Evolutionary conservation across 495 filamentous ascomycete species (phyloP).

Genomic region (Penicillium lagena): DNA sequence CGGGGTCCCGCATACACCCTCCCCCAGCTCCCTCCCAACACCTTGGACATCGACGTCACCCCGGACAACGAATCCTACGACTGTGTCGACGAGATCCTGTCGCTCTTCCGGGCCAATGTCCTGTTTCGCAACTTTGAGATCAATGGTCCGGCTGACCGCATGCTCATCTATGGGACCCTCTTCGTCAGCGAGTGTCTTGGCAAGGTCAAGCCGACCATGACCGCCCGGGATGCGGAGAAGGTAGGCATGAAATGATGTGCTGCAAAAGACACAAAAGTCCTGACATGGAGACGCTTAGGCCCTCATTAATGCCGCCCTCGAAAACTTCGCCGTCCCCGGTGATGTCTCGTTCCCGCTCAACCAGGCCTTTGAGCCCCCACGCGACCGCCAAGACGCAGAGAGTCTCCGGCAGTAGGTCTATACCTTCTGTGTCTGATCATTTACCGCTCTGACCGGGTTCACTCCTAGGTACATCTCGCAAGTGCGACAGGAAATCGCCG

Average conservation of each 20-base stretch:
- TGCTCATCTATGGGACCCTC: conserved; percentile 94
- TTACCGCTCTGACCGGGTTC: not conserved
- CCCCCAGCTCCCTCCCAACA: conserved; percentile 59
- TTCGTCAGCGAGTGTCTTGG: conserved; percentile 83
- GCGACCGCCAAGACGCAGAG: conserved; percentile 84
- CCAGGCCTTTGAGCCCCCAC: conserved; percentile 74
- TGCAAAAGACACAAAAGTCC: not conserved
- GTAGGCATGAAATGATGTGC: conserved; percentile 16
- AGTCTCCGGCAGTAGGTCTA: conserved; percentile 60
- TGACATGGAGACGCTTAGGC: conserved; percentile 34
- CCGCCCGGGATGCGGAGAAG: conserved; percentile 53
- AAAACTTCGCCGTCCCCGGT: conserved; percentile 93
- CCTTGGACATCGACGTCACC: conserved; percentile 67
- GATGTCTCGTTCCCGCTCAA: conserved; percentile 91
- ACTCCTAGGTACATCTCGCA: conserved; percentile 64
- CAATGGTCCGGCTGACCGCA: conserved; percentile 89
- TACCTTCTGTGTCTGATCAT: not conserved
- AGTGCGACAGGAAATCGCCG: conserved; percentile 84
- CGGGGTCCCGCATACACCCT: conserved; percentile 89
- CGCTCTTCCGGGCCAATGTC: conserved; percentile 94
- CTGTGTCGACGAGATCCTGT: conserved; percentile 86
- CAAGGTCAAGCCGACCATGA: conserved; percentile 73
- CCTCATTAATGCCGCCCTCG: conserved; percentile 66
- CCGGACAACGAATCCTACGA: conserved; percentile 86
- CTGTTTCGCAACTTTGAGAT: conserved; percentile 99